Conservation (phyloP, 1,139 yeast genomes). For the Geotrichum australiense region DNA sequence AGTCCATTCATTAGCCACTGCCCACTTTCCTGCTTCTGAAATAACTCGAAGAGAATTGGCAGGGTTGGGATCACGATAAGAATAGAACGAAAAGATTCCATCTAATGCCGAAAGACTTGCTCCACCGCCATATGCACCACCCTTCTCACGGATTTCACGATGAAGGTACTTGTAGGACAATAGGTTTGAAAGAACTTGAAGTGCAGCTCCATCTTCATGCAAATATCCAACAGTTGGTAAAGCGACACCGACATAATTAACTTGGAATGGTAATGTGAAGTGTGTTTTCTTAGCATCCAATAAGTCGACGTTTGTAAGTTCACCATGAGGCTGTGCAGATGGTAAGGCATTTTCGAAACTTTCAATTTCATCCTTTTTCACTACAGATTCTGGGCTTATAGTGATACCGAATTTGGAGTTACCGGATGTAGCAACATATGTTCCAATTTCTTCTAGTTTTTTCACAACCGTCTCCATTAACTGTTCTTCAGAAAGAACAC, state of each 20-base stretch:
- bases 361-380: constrained; percentile 10
- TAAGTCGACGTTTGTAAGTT: constrained; percentile 11
- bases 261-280: constrained; percentile 79
- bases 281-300: constrained; percentile 37
- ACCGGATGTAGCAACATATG: constrained; percentile 23
- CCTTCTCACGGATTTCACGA: constrained; percentile 85
- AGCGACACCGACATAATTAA: constrained; percentile 72
- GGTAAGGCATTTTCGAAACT: constrained; percentile 19
- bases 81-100: constrained; percentile 74
- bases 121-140: constrained; percentile 98
- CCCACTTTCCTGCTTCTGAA: constrained; percentile 50
- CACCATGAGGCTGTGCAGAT: constrained; percentile 12
- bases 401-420: constrained; percentile 25
- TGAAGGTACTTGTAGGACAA: constrained; percentile 80
- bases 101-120: constrained; percentile 74
- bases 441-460: constrained; percentile 50
- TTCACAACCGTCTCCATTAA: constrained; percentile 52
- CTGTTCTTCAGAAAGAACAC: constrained; percentile 51
- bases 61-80: constrained; percentile 93
- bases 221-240: constrained; percentile 60
- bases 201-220: constrained; percentile 71
- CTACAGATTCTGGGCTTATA: constrained; percentile 22
- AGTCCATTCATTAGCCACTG: constrained; percentile 46
- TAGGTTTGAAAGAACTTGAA: constrained; percentile 75
- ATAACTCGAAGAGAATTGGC: constrained; percentile 59